Evolutionary conservation across 441 rosid genomes (phyloP).

Genomic region (Eutrema salsugineum): DNA sequence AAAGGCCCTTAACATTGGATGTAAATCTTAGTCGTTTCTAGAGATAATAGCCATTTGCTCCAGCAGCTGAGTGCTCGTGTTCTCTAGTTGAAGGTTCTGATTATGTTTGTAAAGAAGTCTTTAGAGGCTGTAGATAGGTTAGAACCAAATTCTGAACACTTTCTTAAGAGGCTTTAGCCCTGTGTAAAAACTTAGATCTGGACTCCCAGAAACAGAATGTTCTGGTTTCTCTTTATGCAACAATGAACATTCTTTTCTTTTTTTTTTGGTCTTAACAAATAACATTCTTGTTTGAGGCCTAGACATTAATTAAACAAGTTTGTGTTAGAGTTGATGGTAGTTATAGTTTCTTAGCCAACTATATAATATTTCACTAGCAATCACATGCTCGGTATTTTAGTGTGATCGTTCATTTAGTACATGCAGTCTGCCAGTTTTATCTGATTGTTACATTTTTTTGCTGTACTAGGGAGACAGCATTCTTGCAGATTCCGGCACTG

Average conservation of each 20-base stretch:
- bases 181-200: not conserved
- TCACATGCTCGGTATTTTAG: not conserved
- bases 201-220: not conserved
- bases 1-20: not conserved
- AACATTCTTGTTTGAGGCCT: not conserved
- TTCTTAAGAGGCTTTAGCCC: not conserved
- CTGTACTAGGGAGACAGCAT: conserved; percentile 73
- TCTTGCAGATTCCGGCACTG: conserved; percentile 98
- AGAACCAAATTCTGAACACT: not conserved
- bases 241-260: not conserved
- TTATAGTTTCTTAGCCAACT: not conserved
- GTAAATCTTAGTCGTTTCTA: not conserved
- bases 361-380: not conserved
- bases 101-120: not conserved
- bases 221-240: not conserved
- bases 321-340: not conserved
- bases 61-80: not conserved
- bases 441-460: not conserved
- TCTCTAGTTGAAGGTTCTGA: not conserved
- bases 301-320: no score
- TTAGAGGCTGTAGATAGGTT: not conserved
- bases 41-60: not conserved
- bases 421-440: not conserved
- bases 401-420: not conserved
- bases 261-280: no score